Conservation (phyloP, 169 alveolate species). For the Plasmodium berghei region DNA sequence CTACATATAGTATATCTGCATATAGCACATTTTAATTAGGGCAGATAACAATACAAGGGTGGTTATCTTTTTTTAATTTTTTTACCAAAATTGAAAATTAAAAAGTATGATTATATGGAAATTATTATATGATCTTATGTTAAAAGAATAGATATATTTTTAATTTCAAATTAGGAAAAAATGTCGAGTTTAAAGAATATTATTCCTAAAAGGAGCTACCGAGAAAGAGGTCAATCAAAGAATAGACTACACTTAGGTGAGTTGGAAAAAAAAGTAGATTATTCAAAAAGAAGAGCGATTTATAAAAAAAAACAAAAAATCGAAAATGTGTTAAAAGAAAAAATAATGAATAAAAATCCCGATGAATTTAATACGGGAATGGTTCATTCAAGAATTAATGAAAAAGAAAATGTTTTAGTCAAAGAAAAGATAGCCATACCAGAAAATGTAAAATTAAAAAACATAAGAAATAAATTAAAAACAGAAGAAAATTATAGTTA, state of each 20-base stretch:
- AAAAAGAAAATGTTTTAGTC: slow-evolving; percentile 12
- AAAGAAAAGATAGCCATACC: slow-evolving; percentile 27
- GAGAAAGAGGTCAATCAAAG: slow-evolving; percentile 68
- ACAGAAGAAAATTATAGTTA: slow-evolving; percentile 17
- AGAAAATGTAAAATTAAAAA: slow-evolving; percentile 14
- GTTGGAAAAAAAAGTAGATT: slow-evolving; percentile 69
- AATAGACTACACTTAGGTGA: slow-evolving; percentile 62
- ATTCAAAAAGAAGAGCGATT: slow-evolving; percentile 61
- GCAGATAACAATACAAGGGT: too few species aligned
- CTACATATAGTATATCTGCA: too few species aligned
- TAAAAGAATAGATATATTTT: too few species aligned
- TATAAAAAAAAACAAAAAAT: slow-evolving; percentile 65
- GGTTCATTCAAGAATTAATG: slow-evolving; percentile 53
- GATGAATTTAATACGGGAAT: slow-evolving; percentile 74
- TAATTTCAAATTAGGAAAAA: neutral
- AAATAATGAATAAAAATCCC: slow-evolving; percentile 54
- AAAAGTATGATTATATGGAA: too few species aligned
- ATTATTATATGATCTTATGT: too few species aligned
- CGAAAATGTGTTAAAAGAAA: slow-evolving; percentile 61
- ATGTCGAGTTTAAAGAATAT: slow-evolving; percentile 59
- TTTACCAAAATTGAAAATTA: too few species aligned
- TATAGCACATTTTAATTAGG: too few species aligned
- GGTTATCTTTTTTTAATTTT: too few species aligned
- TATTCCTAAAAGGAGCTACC: slow-evolving; percentile 58
- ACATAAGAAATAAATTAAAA: slow-evolving; percentile 27